A percentile compares a stretch with the other conserved stretches of the same genome.
These are phyloP conservation scores for Globisporangium alternatum DNA, from an alignment of 352 stramenopile genomes.

Conservation along the genomic window DNA sequence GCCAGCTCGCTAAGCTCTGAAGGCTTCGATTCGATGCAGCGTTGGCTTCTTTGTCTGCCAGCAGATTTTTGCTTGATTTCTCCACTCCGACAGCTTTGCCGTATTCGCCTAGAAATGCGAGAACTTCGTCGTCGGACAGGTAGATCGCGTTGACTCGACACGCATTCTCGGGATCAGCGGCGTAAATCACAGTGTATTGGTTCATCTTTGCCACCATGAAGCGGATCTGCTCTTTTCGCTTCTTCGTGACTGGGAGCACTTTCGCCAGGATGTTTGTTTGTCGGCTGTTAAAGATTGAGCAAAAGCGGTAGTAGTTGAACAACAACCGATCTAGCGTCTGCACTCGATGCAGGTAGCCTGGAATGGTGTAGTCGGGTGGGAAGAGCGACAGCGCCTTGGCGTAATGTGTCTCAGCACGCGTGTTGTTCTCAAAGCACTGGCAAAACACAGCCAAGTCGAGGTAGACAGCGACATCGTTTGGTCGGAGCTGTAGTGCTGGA, in stretches of 20 bases:
- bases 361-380: constrained; percentile 43
- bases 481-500: constrained; percentile 47
- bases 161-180: constrained; percentile 24
- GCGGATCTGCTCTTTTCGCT: constrained; percentile 47
- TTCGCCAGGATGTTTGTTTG: constrained; percentile 53
- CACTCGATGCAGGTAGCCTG: constrained; percentile 58
- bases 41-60: background rate
- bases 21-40: background rate
- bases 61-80: background rate
- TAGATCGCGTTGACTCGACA: constrained; percentile 56
- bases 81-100: background rate
- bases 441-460: constrained; percentile 60
- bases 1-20: constrained; percentile 17
- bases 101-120: constrained; percentile 19
- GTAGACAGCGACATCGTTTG: constrained; percentile 43
- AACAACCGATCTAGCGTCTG: constrained; percentile 56
- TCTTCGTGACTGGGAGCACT: constrained; percentile 45
- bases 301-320: constrained; percentile 74
- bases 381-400: constrained; percentile 33
- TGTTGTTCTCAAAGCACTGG: constrained; percentile 39
- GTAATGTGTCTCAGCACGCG: constrained; percentile 56
- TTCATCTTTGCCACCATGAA: constrained; percentile 59
- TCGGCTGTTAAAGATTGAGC: constrained; percentile 57
- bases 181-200: constrained; percentile 44
- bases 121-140: constrained; percentile 53